These are phyloP conservation scores for Brassica incana DNA, from an alignment of 345 rosid genomes.

Conservation along the genomic window DNA sequence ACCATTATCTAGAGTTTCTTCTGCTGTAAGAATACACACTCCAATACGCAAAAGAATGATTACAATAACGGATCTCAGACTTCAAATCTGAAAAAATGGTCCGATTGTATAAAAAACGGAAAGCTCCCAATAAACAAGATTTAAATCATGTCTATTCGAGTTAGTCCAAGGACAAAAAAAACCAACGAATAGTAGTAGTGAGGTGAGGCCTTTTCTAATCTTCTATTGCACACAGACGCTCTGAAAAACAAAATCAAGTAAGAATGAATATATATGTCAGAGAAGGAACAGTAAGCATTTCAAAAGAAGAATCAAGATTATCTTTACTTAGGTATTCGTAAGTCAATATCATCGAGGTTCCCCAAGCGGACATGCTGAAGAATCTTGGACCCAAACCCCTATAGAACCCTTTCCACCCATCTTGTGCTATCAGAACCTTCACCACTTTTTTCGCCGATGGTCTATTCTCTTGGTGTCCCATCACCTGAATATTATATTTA, in stretches of 20 bases:
- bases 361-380: conserved; percentile 99
- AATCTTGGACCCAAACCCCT: conserved; percentile 95
- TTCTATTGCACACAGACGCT: conserved; percentile 78
- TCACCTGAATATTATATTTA: conserved; percentile 48
- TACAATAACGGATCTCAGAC: conserved; percentile 34
- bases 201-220: conserved; percentile 35
- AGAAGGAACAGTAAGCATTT: conserved; percentile 1
- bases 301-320: not conserved
- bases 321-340: conserved; percentile 94
- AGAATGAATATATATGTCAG: conserved; percentile 3
- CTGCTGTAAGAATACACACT: conserved; percentile 33
- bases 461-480: conserved; percentile 75
- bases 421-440: conserved; percentile 69
- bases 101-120: conserved; percentile 27
- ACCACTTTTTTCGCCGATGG: conserved; percentile 70
- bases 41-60: conserved; percentile 39
- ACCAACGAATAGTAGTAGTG: conserved; percentile 12
- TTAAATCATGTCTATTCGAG: conserved; percentile 22
- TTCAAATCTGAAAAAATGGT: conserved; percentile 35
- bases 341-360: conserved; percentile 94
- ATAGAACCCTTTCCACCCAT: conserved; percentile 94
- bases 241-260: conserved; percentile 43
- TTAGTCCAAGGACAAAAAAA: conserved; percentile 18
- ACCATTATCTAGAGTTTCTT: conserved; percentile 19
- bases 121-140: conserved; percentile 25